Evolutionary conservation across 2,329 filamentous ascomycete species (phyloP), one percentile per base, ranked within the genome.

Genomic region (Fusarium sterilihyphosum): DNA sequence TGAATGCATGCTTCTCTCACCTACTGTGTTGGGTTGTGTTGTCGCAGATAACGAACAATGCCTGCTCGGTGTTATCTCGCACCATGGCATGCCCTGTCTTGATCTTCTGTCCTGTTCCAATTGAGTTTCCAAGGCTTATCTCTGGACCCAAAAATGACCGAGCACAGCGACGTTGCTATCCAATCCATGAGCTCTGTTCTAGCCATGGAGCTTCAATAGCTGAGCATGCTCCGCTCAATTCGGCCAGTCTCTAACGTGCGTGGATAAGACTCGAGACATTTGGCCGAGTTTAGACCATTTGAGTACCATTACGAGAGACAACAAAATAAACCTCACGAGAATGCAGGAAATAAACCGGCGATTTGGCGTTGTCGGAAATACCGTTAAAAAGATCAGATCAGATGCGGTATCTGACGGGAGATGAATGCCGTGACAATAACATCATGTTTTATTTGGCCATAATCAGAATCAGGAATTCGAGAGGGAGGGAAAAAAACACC

Each of bases 241-340:
- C 61, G 67, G 67, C 61, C 47, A 47, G 60, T 70, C 59, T 66
- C 61, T 60, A 18, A 61, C 40, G 31, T 41, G 52, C 67, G 67
- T 70, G 67, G 67, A 70, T 71, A 66, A 54, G 17, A 46, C 35
- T 59, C 37, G 38, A 70, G 33, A 46, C 33, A 70, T 70, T 70
- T 70, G 67, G 46, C 67, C 67, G 67, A 70, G 67, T 71, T 44
- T 71, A 20, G 47, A 70, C 67, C 67, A 70, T 71, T 71, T 29
- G 58, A 65, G 26, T 47, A 53, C n/a, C 31, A 20, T 52, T 24
- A 52, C 64, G 59, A 57, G 52, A 49, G 41, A 62, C 70, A 54
- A 17, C 24, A 26, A 29, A n/a, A 47, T 40, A 40, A 35, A 52
- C 41, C 33, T 18, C 29, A 33, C 18, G n/a, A 38, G 41, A 50